Evolutionary conservation across 176 grass and related monocot species (phyloP).

Genomic region (Aegilops bicornis): DNA sequence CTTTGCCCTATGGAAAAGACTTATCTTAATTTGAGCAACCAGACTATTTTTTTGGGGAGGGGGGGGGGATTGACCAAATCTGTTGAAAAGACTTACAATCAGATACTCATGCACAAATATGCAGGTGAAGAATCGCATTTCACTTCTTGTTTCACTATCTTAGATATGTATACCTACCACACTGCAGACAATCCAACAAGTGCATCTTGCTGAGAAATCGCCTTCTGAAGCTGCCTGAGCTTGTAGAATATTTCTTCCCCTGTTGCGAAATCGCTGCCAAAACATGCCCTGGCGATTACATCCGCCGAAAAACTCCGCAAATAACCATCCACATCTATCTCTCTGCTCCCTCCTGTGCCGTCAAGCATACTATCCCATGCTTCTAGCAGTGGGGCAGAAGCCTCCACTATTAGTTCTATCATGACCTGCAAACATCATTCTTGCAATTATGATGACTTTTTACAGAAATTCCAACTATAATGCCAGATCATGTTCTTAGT

Average conservation of each 20-base stretch:
- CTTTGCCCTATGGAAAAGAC: not conserved
- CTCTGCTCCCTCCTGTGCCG: constrained; percentile 24
- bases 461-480: not conserved
- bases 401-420: constrained; percentile 47
- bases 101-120: not conserved
- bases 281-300: constrained; percentile 62
- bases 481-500: constrained; percentile 14
- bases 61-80: not conserved
- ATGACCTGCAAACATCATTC: constrained; percentile 43
- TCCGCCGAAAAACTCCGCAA: constrained; percentile 66
- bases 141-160: not conserved
- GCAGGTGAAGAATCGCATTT: not conserved
- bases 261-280: constrained; percentile 14
- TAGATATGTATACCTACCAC: not conserved
- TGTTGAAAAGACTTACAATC: not conserved
- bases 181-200: not conserved
- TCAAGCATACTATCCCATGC: constrained; percentile 54
- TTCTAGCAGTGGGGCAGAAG: constrained; percentile 44
- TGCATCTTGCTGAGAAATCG: not conserved
- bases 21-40: not conserved
- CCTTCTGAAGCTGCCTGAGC: constrained; percentile 22
- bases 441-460: not conserved
- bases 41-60: not conserved
- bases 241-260: constrained; percentile 17
- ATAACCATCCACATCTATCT: constrained; percentile 67